phyloP scores from a whole-genome alignment of 2,329 filamentous ascomycete genomes.

The Chaetomium sp. region DNA sequence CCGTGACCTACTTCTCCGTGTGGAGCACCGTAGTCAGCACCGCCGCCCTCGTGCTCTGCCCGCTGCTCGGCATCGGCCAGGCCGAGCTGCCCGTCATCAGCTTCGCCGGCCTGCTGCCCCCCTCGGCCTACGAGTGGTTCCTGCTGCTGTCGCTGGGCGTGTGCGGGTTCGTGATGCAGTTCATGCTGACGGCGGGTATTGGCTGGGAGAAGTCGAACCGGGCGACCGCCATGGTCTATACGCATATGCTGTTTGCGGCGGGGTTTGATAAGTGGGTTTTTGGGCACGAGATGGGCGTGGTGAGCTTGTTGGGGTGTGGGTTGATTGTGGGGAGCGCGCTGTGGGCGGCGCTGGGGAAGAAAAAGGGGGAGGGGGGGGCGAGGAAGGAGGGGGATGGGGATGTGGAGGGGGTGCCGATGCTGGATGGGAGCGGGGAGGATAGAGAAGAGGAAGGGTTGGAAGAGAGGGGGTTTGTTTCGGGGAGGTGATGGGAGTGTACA shows the following conservation, averaged over 20 bases:
- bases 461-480: neutral
- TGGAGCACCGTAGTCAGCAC: constrained; percentile 70
- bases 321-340: constrained; percentile 58
- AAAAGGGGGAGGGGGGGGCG: constrained; percentile 27
- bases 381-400: constrained; percentile 31
- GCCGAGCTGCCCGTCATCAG: constrained; percentile 43
- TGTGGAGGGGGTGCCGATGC: constrained; percentile 46
- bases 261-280: constrained; percentile 57
- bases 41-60: constrained; percentile 58
- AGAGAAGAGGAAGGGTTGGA: constrained; percentile 31
- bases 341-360: constrained; percentile 52
- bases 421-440: constrained; percentile 26
- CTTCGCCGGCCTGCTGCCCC: constrained; percentile 44
- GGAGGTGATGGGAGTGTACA: neutral
- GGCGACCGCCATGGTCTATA: constrained; percentile 61
- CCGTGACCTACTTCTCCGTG: constrained; percentile 79
- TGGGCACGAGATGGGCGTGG: constrained; percentile 52
- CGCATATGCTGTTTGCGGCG: constrained; percentile 59
- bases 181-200: constrained; percentile 77
- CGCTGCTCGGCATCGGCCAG: constrained; percentile 49
- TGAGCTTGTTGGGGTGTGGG: constrained; percentile 54
- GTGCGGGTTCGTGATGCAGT: constrained; percentile 83
- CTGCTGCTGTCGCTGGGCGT: constrained; percentile 69
- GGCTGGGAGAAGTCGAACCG: constrained; percentile 67
- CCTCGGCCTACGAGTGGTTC: constrained; percentile 59